Percentiles rank a stretch among this genome's conserved stretches.
Evolutionary conservation across 2,329 filamentous ascomycete species (phyloP).

Genomic region (Aspergillus uvarum): DNA sequence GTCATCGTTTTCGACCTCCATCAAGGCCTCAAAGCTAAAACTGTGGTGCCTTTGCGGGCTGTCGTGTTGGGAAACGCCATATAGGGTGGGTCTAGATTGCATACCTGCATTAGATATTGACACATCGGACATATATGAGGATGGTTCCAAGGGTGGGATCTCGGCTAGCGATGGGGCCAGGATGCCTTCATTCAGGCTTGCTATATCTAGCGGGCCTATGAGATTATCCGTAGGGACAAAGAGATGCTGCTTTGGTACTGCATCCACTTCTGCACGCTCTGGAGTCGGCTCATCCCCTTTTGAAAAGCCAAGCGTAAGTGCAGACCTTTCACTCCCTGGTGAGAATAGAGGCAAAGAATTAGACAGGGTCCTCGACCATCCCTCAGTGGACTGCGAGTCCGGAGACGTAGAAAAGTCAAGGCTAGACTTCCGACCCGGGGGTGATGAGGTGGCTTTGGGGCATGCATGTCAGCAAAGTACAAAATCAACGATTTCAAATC

Average conservation of each 20-base stretch:
- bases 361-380: neutral
- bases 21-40: constrained; percentile 33
- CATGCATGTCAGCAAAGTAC: constrained; percentile 1
- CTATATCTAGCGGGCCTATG: constrained; percentile 9
- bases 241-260: constrained; percentile 9
- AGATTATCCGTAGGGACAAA: constrained; percentile 14
- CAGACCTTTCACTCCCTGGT: neutral
- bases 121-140: constrained; percentile 21
- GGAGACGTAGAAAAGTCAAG: constrained; percentile 1
- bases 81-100: constrained; percentile 5
- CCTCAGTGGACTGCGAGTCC: constrained; percentile 2
- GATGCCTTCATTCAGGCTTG: constrained; percentile 15
- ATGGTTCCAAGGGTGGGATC: constrained; percentile 13
- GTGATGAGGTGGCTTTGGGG: constrained; percentile 12
- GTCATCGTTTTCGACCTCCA: constrained; percentile 47
- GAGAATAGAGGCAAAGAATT: neutral
- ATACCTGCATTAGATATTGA: constrained; percentile 9
- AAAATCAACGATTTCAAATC: neutral
- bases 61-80: constrained; percentile 10
- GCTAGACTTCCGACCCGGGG: constrained; percentile 8
- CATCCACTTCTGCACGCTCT: constrained; percentile 3
- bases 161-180: constrained; percentile 13
- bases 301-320: constrained; percentile 2
- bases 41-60: constrained; percentile 13
- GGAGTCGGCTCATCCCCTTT: constrained; percentile 1